These are phyloP conservation scores for Podila horticola DNA, from an alignment of 192 early-diverging fungal species.

Conservation along the genomic window DNA sequence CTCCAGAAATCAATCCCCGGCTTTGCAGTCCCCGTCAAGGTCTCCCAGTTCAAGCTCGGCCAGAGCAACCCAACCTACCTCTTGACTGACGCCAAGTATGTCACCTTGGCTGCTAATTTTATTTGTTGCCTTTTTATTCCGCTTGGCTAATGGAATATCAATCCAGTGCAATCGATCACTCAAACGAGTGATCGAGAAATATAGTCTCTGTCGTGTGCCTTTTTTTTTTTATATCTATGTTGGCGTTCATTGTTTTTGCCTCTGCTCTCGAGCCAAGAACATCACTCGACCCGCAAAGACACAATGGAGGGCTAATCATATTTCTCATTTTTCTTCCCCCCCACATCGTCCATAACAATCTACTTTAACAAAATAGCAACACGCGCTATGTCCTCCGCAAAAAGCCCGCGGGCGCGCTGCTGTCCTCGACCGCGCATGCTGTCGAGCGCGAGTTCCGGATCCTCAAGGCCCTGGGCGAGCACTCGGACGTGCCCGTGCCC, in stretches of 20 bases:
- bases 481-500: conserved; percentile 90
- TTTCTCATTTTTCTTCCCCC: neutral
- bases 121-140: neutral
- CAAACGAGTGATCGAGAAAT: too few species aligned
- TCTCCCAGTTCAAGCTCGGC: conserved; percentile 91
- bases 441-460: conserved; percentile 92
- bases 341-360: neutral
- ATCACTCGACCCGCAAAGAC: too few species aligned
- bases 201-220: too few species aligned
- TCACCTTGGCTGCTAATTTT: neutral
- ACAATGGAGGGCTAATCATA: too few species aligned
- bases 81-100: conserved; percentile 76
- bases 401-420: conserved; percentile 88
- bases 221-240: too few species aligned
- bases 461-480: conserved; percentile 75
- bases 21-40: conserved; percentile 68
- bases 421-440: conserved; percentile 90
- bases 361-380: conserved; percentile 56
- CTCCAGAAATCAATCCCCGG: conserved; percentile 62
- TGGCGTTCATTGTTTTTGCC: too few species aligned
- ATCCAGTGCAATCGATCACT: too few species aligned
- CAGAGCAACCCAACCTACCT: conserved; percentile 97
- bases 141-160: neutral
- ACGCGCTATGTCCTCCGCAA: conserved; percentile 86
- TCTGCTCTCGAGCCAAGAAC: too few species aligned